These are phyloP conservation scores for Neofusicoccum kwambonambiense DNA, from an alignment of 2,329 filamentous ascomycete genomes.

Conservation along the genomic window DNA sequence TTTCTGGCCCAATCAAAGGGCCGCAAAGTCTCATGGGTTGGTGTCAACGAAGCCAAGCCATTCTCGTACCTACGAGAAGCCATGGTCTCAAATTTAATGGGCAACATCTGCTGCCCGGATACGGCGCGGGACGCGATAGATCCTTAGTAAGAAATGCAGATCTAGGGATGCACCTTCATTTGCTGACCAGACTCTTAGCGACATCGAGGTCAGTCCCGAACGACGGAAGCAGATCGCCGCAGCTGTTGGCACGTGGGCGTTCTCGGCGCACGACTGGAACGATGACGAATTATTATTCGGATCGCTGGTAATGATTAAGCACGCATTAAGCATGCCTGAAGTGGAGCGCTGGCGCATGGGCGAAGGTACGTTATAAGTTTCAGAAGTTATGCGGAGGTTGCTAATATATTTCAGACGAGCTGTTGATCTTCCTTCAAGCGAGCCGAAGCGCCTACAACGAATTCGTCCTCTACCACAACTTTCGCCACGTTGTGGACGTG, in stretches of 20 bases:
- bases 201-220: conserved; percentile 66
- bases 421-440: conserved; percentile 82
- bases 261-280: conserved; percentile 83
- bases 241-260: conserved; percentile 77
- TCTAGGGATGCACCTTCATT: conserved; percentile 6
- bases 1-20: conserved; percentile 70
- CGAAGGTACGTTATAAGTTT: conserved; percentile 53
- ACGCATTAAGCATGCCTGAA: conserved; percentile 79
- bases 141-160: conserved; percentile 52
- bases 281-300: conserved; percentile 89
- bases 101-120: conserved; percentile 75
- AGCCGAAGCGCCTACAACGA: conserved; percentile 93
- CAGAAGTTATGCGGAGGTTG: conserved; percentile 10
- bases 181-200: conserved; percentile 39
- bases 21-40: conserved; percentile 88
- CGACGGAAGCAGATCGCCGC: conserved; percentile 65
- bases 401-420: conserved; percentile 59
- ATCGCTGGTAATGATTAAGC: conserved; percentile 84
- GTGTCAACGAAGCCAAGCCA: conserved; percentile 78
- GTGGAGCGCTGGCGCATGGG: conserved; percentile 77
- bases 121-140: conserved; percentile 61
- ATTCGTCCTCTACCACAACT: conserved; percentile 97
- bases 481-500: conserved; percentile 94
- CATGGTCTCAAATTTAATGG: conserved; percentile 91
- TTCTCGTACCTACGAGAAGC: conserved; percentile 88